Evolutionary conservation across 345 rosid genomes (phyloP), one percentile per base, ranked within the genome.

Genomic region (Euphorbia peplus): DNA sequence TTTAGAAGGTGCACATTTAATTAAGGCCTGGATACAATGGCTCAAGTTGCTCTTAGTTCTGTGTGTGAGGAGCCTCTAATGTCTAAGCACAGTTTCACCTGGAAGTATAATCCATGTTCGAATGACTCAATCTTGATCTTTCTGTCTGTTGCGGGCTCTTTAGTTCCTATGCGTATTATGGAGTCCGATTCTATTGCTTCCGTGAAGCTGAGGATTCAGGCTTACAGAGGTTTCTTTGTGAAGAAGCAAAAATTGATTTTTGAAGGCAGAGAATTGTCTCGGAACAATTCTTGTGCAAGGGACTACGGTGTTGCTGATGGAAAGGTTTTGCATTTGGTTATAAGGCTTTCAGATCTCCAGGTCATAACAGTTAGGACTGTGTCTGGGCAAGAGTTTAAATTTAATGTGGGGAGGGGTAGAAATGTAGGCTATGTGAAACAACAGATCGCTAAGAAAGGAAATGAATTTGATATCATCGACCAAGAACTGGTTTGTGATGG

Each of bases 371-470:
- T 88, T 39, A 80, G 75, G 61, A 86, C 89, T 70, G 76, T 77
- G 46, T 76, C 81, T 35, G 97, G 93, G 64, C 86, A 89, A 84
- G 87, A 80, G 73, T 79, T 84, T 30, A 80, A 81, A 69, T 81
- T 91, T 69, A 79, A 71, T 60, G 84, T 91, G 59, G 86, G 85
- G 75, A 85, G 81, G 83, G 66, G 77, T 63, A 87, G 81, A 80
- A 83, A 85, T 73, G 89, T 91, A 64, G 92, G 86, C 21, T 88
- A 85, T 73, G 88, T 89, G 78, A 91, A 91, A 87, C 83, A 83
- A 78, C 80, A 89, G 79, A 74, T 92, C 61, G 88, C 86, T 51
- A 75, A 70, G 74, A 79, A 78, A 71, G 90, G 82, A 41, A 80
- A 56, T 21, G 84, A 73, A 16, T 71, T 79, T 52, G 77, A 83